phyloP scores from a whole-genome alignment of 139 green algal genomes.

The Volvox reticuliferus region DNA sequence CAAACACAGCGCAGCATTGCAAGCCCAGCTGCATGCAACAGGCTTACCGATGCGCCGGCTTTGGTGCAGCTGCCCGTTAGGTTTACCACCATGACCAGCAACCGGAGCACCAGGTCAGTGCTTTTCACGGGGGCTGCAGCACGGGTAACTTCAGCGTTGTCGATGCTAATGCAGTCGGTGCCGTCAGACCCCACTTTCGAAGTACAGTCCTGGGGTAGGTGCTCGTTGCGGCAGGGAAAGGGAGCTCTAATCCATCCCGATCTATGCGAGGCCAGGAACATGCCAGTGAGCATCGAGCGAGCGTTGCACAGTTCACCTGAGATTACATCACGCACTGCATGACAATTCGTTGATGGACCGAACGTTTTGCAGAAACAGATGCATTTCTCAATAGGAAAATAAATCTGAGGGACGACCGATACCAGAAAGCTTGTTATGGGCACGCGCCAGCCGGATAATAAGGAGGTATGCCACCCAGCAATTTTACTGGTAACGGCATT shows the following conservation, averaged over 20 bases:
- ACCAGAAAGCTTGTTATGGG: no score
- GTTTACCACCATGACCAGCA: conserved; percentile 15
- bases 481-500: no score
- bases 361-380: background rate
- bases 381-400: no score
- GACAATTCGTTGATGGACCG: background rate
- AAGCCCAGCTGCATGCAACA: background rate
- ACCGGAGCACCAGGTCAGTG: background rate
- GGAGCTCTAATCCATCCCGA: no score
- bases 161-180: background rate
- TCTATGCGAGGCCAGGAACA: no score
- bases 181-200: background rate
- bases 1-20: background rate
- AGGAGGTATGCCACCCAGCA: no score
- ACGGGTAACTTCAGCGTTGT: background rate
- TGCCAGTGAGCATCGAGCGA: no score
- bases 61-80: background rate
- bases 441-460: no score
- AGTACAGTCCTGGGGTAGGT: background rate
- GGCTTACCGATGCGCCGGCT: background rate
- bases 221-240: no score
- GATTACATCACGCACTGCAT: background rate
- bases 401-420: no score
- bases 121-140: background rate
- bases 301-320: no score